These are phyloP conservation scores for Melanogaster broomeanus DNA, from an alignment of 768 basidiomycete genomes.

Conservation along the genomic window DNA sequence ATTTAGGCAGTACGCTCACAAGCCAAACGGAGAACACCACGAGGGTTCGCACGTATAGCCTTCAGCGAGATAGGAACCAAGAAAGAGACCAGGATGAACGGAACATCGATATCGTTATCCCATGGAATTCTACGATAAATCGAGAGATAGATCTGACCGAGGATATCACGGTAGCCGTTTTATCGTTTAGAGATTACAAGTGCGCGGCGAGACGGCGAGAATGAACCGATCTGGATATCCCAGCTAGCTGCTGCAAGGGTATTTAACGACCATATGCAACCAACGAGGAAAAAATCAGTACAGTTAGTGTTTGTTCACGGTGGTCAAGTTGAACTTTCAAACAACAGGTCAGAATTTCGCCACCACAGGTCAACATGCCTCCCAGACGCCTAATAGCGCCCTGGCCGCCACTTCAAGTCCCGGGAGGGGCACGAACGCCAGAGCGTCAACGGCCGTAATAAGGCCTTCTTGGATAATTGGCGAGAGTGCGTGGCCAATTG, in stretches of 20 bases:
- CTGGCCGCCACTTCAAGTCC: conserved; percentile 49
- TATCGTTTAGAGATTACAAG: conserved; percentile 86
- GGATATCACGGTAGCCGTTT: conserved; percentile 90
- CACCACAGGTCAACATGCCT: no score
- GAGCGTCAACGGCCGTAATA: conserved; percentile 30
- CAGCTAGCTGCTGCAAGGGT: conserved; percentile 64
- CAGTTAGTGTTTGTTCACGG: no score
- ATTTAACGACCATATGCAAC: conserved; percentile 3
- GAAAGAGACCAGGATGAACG: conserved; percentile 93
- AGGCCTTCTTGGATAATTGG: conserved; percentile 35
- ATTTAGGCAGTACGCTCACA: conserved; percentile 48
- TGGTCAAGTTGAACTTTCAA: no score
- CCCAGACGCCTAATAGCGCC: conserved; percentile 58
- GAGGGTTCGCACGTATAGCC: conserved; percentile 81
- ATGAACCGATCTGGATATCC: conserved; percentile 94
- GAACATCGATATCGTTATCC: conserved; percentile 87
- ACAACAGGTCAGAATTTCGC: no score
- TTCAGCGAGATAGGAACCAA: conserved; percentile 81
- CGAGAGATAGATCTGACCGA: conserved; percentile 84
- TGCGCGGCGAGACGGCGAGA: no score
- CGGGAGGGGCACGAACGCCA: conserved; percentile 51
- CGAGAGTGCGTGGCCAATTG: conserved; percentile 26
- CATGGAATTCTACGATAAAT: conserved; percentile 89
- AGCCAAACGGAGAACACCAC: conserved; percentile 71
- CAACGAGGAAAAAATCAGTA: background rate